These are phyloP conservation scores for Stephanocyclus meneghinianus DNA, from an alignment of 352 stramenopile genomes.

Conservation along the genomic window DNA sequence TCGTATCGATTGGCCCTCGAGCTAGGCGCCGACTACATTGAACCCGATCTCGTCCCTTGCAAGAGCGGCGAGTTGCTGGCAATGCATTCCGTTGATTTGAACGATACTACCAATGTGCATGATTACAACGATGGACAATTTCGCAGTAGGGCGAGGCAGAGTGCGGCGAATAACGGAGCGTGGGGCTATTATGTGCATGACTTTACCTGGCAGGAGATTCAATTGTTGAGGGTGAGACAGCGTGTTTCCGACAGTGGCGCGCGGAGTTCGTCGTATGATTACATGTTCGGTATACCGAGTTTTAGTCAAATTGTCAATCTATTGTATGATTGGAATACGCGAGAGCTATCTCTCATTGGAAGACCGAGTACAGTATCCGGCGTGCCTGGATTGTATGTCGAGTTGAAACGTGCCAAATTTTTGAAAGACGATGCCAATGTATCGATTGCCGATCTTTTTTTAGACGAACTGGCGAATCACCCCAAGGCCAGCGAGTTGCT, in stretches of 20 bases:
- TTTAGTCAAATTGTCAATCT: conserved; percentile 88
- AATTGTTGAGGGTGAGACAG: conserved; percentile 86
- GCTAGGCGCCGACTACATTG: conserved; percentile 89
- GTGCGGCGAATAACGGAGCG: conserved; percentile 35
- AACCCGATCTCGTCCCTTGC: conserved; percentile 88
- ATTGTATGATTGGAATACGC: conserved; percentile 69
- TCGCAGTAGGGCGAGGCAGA: conserved; percentile 23
- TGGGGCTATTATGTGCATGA: conserved; percentile 88
- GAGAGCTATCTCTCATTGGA: conserved; percentile 72
- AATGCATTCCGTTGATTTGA: conserved; percentile 83
- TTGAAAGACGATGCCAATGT: conserved; percentile 84
- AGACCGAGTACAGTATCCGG: conserved; percentile 17
- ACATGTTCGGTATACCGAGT: conserved; percentile 87
- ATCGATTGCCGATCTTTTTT: conserved; percentile 84
- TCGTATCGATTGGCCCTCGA: conserved; percentile 89
- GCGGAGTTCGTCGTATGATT: conserved; percentile 85
- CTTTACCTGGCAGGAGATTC: conserved; percentile 90
- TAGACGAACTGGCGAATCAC: conserved; percentile 82
- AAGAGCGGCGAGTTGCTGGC: conserved; percentile 83
- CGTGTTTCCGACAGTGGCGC: conserved; percentile 70
- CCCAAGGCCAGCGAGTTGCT: conserved; percentile 85
- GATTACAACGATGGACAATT: conserved; percentile 53
- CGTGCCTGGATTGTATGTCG: conserved; percentile 85
- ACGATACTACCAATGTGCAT: conserved; percentile 87
- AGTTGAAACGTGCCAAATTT: conserved; percentile 86